phyloP scores from a whole-genome alignment of 2,329 filamentous ascomycete species.

The Colletotrichum trifolii region DNA sequence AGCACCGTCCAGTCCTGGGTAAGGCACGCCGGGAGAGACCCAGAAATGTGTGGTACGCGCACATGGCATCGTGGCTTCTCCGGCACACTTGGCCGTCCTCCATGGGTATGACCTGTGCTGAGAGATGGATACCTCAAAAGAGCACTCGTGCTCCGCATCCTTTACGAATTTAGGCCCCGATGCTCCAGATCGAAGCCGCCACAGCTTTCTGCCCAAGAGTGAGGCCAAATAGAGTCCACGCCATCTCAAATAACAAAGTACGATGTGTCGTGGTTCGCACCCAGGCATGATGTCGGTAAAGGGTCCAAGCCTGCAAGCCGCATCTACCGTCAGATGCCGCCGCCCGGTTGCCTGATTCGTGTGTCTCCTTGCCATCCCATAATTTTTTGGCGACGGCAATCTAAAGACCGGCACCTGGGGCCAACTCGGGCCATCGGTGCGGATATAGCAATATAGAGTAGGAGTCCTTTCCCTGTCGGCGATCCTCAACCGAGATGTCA shows the following conservation, averaged over 20 bases:
- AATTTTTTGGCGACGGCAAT: neutral
- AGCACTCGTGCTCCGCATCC: no score
- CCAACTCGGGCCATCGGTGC: neutral
- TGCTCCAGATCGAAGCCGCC: conserved; percentile 5
- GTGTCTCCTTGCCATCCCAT: neutral
- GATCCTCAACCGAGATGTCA: conserved; percentile 16
- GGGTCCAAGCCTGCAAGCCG: conserved; percentile 24
- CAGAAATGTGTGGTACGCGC: conserved; percentile 25
- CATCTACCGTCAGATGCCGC: neutral
- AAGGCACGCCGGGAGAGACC: conserved; percentile 19
- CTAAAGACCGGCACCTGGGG: conserved; percentile 1
- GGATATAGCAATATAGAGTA: neutral
- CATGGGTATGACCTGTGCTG: conserved; percentile 13
- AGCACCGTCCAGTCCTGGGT: conserved; percentile 1
- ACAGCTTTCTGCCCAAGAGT: neutral
- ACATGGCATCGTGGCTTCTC: conserved; percentile 27
- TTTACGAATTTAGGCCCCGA: neutral
- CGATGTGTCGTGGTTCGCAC: conserved; percentile 18
- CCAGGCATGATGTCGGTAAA: conserved; percentile 3
- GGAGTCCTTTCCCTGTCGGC: conserved; percentile 21
- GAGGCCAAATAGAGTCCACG: neutral
- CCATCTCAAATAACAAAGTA: conserved; percentile 14
- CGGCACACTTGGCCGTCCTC: conserved; percentile 6
- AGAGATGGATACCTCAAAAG: no score
- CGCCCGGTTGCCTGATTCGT: neutral